Evolutionary conservation across 2,329 filamentous ascomycete genomes (phyloP).

Genomic region (Diaporthe sp.): DNA sequence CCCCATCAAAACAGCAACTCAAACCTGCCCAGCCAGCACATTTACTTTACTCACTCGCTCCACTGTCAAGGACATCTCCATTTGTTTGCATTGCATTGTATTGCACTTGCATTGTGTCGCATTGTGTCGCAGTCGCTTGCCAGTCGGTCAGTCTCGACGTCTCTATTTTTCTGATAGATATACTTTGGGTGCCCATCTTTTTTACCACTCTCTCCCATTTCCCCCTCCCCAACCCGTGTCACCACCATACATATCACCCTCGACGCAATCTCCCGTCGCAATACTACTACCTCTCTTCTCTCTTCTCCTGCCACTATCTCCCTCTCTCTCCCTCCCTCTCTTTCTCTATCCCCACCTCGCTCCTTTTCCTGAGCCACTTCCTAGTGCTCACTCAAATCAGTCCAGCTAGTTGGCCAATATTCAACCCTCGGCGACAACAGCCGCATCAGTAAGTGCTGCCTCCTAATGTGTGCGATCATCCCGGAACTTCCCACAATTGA

Average conservation of each 20-base stretch:
- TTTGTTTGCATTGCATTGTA: slow-evolving; percentile 7
- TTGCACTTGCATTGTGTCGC: background rate
- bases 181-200: slow-evolving; percentile 11
- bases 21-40: slow-evolving; percentile 14
- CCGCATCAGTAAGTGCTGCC: slow-evolving; percentile 1
- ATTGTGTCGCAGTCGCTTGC: slow-evolving; percentile 4
- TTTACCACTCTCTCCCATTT: background rate
- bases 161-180: slow-evolving; percentile 7
- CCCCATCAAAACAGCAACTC: slow-evolving; percentile 11
- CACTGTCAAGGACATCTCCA: background rate
- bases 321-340: background rate
- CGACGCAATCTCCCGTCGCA: slow-evolving; percentile 20
- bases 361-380: background rate
- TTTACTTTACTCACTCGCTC: background rate
- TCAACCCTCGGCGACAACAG: background rate
- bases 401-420: background rate
- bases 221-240: background rate
- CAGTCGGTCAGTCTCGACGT: background rate
- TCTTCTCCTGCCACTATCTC: background rate
- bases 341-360: background rate
- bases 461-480: background rate
- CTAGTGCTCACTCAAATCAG: background rate
- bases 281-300: background rate
- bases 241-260: slow-evolving; percentile 3
- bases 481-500: slow-evolving; percentile 11